Percentiles rank a stretch among this genome's conserved stretches.
These are phyloP conservation scores for Tuber indicum DNA, from an alignment of 495 filamentous ascomycete species.

Conservation along the genomic window DNA sequence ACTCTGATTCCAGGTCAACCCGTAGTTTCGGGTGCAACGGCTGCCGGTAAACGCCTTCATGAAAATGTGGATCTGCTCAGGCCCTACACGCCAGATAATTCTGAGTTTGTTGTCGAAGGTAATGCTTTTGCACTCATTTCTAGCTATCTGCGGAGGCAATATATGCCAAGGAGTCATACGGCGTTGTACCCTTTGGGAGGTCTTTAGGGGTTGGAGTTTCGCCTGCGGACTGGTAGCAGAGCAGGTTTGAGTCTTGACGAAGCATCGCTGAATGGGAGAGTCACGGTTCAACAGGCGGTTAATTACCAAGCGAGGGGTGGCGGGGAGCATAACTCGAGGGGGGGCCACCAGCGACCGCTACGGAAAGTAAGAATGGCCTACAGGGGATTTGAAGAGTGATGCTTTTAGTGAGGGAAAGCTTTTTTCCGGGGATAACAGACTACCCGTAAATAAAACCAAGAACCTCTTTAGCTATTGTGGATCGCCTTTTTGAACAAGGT, in stretches of 20 bases:
- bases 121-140: constrained; percentile 79
- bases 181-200: constrained; percentile 77
- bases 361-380: constrained; percentile 36
- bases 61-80: no score
- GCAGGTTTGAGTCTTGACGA: constrained; percentile 74
- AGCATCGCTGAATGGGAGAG: constrained; percentile 52
- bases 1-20: no score
- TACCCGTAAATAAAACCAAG: constrained; percentile 68
- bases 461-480: constrained; percentile 65
- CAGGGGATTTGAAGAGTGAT: constrained; percentile 40
- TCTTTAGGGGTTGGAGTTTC: constrained; percentile 65
- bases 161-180: constrained; percentile 72
- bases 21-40: no score
- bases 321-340: constrained; percentile 4
- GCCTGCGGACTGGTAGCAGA: constrained; percentile 60
- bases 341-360: constrained; percentile 25
- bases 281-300: constrained; percentile 66
- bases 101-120: constrained; percentile 64
- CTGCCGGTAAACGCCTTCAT: no score
- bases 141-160: constrained; percentile 68
- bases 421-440: constrained; percentile 59
- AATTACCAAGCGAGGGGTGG: constrained; percentile 13
- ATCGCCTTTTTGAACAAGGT: constrained; percentile 81
- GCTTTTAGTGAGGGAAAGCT: constrained; percentile 58
- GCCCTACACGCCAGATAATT: constrained; percentile 54